Evolutionary conservation across 768 basidiomycete species (phyloP).

Genomic region (Naganishia onofrii): DNA sequence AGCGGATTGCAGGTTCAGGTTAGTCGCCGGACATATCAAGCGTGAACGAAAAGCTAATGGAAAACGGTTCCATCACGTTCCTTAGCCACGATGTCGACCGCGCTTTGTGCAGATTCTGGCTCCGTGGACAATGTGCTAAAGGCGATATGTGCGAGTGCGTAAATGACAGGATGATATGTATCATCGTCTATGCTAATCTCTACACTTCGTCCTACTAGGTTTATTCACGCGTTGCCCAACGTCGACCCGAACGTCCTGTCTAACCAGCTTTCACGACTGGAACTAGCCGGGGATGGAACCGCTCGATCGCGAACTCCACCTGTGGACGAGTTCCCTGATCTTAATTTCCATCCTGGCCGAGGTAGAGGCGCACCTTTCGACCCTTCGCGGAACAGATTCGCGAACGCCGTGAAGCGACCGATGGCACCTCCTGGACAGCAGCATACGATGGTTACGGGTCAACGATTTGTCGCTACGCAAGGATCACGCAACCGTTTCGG

Average conservation of each 20-base stretch:
- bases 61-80: no score
- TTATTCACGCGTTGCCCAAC: conserved; percentile 84
- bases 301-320: conserved; percentile 41
- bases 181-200: not conserved
- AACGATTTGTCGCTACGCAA: conserved; percentile 19
- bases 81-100: conserved; percentile 90
- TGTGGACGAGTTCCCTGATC: conserved; percentile 51
- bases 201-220: conserved; percentile 49
- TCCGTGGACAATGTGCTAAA: conserved; percentile 94
- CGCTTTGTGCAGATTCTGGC: conserved; percentile 94
- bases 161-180: not conserved
- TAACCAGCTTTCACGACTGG: conserved; percentile 48
- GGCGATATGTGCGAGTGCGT: conserved; percentile 80
- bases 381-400: conserved; percentile 82
- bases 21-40: conserved; percentile 38
- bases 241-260: conserved; percentile 59
- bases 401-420: conserved; percentile 80
- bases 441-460: conserved; percentile 27
- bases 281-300: conserved; percentile 45
- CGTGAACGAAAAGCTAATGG: not conserved
- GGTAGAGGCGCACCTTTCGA: conserved; percentile 61
- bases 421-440: conserved; percentile 31
- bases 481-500: conserved; percentile 25
- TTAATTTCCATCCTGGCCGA: conserved; percentile 34
- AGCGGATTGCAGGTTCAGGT: conserved; percentile 98